Conservation (phyloP, 495 filamentous ascomycete species). For the Trichoderma erinaceum region DNA sequence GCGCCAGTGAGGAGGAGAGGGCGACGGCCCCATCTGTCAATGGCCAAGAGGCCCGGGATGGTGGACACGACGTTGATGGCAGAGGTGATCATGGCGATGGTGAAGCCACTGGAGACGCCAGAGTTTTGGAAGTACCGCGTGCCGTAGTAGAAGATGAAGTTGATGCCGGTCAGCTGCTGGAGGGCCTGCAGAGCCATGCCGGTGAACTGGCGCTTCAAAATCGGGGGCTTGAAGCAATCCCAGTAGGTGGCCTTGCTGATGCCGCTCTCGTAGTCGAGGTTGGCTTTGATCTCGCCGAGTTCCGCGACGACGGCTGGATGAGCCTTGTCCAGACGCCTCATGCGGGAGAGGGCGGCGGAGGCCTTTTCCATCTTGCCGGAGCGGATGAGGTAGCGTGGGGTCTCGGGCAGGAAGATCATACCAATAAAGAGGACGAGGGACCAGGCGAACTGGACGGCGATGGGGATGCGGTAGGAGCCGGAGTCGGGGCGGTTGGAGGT, state of each 20-base stretch:
- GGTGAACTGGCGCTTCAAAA: slow-evolving; percentile 69
- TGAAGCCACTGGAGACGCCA: slow-evolving; percentile 65
- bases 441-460: slow-evolving; percentile 64
- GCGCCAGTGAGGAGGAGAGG: slow-evolving; percentile 76
- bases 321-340: slow-evolving; percentile 60
- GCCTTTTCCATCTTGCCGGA: slow-evolving; percentile 59
- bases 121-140: slow-evolving; percentile 73
- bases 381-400: slow-evolving; percentile 77
- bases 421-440: slow-evolving; percentile 58
- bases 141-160: slow-evolving; percentile 91
- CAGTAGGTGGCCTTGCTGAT: slow-evolving; percentile 57
- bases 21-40: slow-evolving; percentile 78
- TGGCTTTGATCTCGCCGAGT: slow-evolving; percentile 73
- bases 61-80: slow-evolving; percentile 82
- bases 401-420: slow-evolving; percentile 62
- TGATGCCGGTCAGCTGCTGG: slow-evolving; percentile 77
- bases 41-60: slow-evolving; percentile 72
- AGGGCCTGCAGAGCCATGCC: slow-evolving; percentile 71
- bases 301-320: slow-evolving; percentile 62
- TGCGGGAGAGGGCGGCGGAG: slow-evolving; percentile 53
- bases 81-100: slow-evolving; percentile 74
- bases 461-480: slow-evolving; percentile 66
- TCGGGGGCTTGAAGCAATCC: slow-evolving; percentile 58
- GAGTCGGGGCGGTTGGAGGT: slow-evolving; percentile 56
- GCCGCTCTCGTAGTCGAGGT: slow-evolving; percentile 71